A percentile compares a stretch with the other conserved stretches of the same genome.
Evolutionary conservation across 371 early-diverging fungal species (phyloP).

Genomic region (Batkoa obscura): DNA sequence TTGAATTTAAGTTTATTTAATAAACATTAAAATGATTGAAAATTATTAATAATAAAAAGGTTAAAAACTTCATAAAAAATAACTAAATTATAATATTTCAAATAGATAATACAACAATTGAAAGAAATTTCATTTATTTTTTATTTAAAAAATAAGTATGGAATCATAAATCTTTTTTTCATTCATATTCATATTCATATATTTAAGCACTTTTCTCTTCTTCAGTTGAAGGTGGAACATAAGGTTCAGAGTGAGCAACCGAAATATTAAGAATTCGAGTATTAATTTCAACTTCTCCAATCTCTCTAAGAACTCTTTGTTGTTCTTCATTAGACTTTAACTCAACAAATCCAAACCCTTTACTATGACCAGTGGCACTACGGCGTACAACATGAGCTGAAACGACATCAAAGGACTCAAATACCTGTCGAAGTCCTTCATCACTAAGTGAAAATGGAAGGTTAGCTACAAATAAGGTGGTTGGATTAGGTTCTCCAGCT

Average conservation of each 20-base stretch:
- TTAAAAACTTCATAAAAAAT: no score
- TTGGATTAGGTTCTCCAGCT: conserved; percentile 38
- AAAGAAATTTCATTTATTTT: no score
- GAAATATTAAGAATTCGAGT: conserved; percentile 51
- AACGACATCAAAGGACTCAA: conserved; percentile 52
- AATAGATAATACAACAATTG: no score
- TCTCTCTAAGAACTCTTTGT: conserved; percentile 40
- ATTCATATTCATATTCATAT: no score
- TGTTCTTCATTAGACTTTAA: conserved; percentile 59
- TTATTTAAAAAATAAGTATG: no score
- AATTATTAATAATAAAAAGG: no score
- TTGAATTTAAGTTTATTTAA: no score
- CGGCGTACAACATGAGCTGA: conserved; percentile 49
- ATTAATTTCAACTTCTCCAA: conserved; percentile 35
- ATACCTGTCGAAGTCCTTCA: conserved; percentile 49
- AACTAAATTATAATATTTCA: no score
- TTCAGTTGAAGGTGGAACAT: not conserved
- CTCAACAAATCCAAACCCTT: conserved; percentile 87
- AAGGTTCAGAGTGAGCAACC: conserved; percentile 39
- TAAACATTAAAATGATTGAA: no score
- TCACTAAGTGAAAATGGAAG: conserved; percentile 68
- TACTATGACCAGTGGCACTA: conserved; percentile 34
- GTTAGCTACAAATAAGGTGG: conserved; percentile 78
- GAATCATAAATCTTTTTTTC: no score
- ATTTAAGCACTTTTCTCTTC: no score